Evolutionary conservation across 2,329 filamentous ascomycete genomes (phyloP).

Genomic region (Exophiala bonariae): DNA sequence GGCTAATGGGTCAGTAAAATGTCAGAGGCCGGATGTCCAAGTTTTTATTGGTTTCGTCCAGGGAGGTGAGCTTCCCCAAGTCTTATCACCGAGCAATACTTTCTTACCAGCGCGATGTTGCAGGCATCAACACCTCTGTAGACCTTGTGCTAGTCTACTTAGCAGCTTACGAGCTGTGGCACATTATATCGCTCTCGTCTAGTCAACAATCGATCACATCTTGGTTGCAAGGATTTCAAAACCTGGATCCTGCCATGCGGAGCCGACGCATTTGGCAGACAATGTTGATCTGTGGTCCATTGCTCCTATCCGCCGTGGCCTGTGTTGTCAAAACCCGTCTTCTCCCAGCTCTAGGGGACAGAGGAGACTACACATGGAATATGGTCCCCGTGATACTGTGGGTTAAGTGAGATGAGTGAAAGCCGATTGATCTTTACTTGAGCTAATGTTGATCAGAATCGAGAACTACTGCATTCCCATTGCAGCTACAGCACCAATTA

Average conservation of each 20-base stretch:
- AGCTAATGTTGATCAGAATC: conserved; percentile 28
- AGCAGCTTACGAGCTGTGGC: conserved; percentile 38
- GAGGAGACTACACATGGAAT: conserved; percentile 39
- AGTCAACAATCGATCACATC: conserved; percentile 29
- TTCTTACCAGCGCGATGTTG: not conserved
- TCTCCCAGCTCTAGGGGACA: conserved; percentile 35
- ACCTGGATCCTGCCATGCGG: conserved; percentile 32
- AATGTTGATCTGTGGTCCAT: conserved; percentile 33
- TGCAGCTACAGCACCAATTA: conserved; percentile 36
- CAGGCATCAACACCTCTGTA: conserved; percentile 36
- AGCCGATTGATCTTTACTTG: too few relatives aligned
- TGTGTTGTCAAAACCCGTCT: conserved; percentile 39
- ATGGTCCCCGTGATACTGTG: conserved; percentile 37
- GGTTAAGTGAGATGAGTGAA: conserved; percentile 37
- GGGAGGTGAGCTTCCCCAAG: conserved; percentile 28
- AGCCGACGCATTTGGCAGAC: conserved; percentile 39
- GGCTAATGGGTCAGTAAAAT: conserved; percentile 35
- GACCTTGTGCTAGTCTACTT: conserved; percentile 35
- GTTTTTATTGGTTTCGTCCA: conserved; percentile 39
- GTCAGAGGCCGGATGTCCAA: conserved; percentile 35
- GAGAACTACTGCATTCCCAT: conserved; percentile 40
- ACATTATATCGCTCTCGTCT: conserved; percentile 34
- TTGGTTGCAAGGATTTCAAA: conserved; percentile 32
- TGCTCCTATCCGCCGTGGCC: conserved; percentile 37
- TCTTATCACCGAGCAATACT: not conserved